Conservation (phyloP, 164 flowering plant species). For the Platanus orientalis region DNA sequence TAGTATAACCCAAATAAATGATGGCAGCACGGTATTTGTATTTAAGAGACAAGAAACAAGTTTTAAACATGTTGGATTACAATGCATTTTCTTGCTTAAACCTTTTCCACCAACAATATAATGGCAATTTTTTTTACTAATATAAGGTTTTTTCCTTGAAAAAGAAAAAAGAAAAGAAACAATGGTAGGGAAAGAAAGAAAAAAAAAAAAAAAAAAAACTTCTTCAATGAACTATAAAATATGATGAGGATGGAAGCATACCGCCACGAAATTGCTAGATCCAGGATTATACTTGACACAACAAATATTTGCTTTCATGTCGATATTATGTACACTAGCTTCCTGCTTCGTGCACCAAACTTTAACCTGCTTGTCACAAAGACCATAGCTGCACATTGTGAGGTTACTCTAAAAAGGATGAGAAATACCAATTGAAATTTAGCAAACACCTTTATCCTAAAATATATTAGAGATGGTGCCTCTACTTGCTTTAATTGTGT, state of each 20-base stretch:
- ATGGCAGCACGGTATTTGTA: background rate
- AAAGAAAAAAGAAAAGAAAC: no score
- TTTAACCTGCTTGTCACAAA: slow-evolving; percentile 68
- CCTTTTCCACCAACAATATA: background rate
- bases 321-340: slow-evolving; percentile 85
- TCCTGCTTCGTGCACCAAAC: slow-evolving; percentile 99
- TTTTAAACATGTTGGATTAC: background rate
- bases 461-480: no score
- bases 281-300: slow-evolving; percentile 97
- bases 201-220: no score
- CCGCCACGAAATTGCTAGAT: slow-evolving; percentile 76
- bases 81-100: background rate
- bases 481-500: no score
- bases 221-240: no score
- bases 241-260: slow-evolving; percentile 24
- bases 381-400: slow-evolving; percentile 7
- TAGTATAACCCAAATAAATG: background rate
- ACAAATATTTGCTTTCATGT: slow-evolving; percentile 98
- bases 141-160: background rate
- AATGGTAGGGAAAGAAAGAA: no score
- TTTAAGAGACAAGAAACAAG: background rate
- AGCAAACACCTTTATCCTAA: no score
- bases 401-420: background rate
- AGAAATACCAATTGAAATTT: background rate
- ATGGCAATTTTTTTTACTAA: no score